Percentiles rank a stretch among this genome's conserved stretches.
Conservation (phyloP, 2,329 filamentous ascomycete species). For the Diaporthe vaccinii region DNA sequence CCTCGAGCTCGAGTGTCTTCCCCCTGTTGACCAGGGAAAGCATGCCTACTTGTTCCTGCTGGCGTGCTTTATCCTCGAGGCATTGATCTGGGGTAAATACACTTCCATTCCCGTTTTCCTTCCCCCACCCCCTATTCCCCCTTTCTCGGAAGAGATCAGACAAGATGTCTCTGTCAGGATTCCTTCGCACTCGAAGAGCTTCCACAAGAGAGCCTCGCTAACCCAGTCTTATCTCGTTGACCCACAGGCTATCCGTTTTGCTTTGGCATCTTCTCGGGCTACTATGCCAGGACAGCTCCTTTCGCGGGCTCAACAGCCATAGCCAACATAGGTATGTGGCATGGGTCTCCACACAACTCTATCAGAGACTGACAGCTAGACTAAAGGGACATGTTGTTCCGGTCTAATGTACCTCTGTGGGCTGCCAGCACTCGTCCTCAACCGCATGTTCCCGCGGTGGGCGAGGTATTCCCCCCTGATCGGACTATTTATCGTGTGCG, state of each 20-base stretch:
- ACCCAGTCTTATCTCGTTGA: conserved; percentile 16
- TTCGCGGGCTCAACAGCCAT: conserved; percentile 69
- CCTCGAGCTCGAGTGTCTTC: conserved; percentile 45
- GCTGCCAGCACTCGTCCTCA: conserved; percentile 62
- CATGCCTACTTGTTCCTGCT: conserved; percentile 60
- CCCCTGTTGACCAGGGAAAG: conserved; percentile 53
- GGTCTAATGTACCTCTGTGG: conserved; percentile 68
- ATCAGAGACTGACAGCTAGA: conserved; percentile 7
- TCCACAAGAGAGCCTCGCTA: conserved; percentile 27
- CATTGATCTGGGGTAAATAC: conserved; percentile 64
- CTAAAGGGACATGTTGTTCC: conserved; percentile 36
- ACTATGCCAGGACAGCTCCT: conserved; percentile 72
- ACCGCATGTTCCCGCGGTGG: conserved; percentile 57
- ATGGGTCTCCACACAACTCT: background rate
- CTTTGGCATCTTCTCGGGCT: conserved; percentile 79
- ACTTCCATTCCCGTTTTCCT: background rate
- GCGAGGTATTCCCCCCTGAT: conserved; percentile 58
- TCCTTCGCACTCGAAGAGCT: background rate
- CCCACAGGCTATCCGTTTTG: conserved; percentile 73
- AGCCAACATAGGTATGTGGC: conserved; percentile 62
- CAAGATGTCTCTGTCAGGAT: conserved; percentile 13
- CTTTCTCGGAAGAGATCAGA: background rate
- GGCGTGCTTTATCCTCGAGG: conserved; percentile 65
- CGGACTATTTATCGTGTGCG: conserved; percentile 65
- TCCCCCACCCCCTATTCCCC: background rate